Evolutionary conservation across 805 yeast genomes (phyloP).

Genomic region (Komagataella phaffii): DNA sequence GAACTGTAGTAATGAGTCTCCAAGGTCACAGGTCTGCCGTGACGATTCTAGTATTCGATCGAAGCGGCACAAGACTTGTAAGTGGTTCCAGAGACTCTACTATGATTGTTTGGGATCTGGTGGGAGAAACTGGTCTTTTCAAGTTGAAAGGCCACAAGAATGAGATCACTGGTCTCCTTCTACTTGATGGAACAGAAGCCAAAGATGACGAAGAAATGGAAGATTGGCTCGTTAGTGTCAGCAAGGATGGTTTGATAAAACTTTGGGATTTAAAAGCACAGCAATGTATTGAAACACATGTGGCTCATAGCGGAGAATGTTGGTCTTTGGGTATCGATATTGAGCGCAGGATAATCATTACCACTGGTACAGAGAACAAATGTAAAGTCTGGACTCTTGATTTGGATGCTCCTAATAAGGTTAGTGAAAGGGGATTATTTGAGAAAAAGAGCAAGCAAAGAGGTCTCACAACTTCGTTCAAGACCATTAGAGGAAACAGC

Average conservation of each 20-base stretch:
- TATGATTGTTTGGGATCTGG: constrained; percentile 88
- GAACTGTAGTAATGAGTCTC: constrained; percentile 65
- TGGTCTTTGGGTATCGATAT: constrained; percentile 58
- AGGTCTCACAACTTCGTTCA: constrained; percentile 47
- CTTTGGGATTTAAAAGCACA: constrained; percentile 87
- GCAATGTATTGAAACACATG: constrained; percentile 88
- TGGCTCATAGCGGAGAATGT: constrained; percentile 88
- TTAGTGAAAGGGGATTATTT: constrained; percentile 49
- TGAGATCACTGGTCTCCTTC: constrained; percentile 62
- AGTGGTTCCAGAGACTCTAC: constrained; percentile 83
- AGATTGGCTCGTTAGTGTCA: constrained; percentile 61
- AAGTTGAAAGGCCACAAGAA: constrained; percentile 84
- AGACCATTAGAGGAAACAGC: constrained; percentile 21
- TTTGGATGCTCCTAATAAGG: constrained; percentile 34
- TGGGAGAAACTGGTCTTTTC: constrained; percentile 80
- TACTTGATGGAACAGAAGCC: constrained; percentile 15
- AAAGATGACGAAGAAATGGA: constrained; percentile 36
- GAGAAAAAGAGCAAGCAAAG: constrained; percentile 70
- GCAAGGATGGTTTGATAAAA: constrained; percentile 86
- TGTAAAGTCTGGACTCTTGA: constrained; percentile 75
- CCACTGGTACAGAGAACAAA: constrained; percentile 73
- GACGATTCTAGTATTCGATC: constrained; percentile 58
- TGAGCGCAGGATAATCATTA: constrained; percentile 30
- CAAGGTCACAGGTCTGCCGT: constrained; percentile 85
- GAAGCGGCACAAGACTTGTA: constrained; percentile 69